Evolutionary conservation across 352 stramenopile genomes (phyloP), one percentile per base, ranked within the genome.

Genomic region (Pelagophyceae sp.): DNA sequence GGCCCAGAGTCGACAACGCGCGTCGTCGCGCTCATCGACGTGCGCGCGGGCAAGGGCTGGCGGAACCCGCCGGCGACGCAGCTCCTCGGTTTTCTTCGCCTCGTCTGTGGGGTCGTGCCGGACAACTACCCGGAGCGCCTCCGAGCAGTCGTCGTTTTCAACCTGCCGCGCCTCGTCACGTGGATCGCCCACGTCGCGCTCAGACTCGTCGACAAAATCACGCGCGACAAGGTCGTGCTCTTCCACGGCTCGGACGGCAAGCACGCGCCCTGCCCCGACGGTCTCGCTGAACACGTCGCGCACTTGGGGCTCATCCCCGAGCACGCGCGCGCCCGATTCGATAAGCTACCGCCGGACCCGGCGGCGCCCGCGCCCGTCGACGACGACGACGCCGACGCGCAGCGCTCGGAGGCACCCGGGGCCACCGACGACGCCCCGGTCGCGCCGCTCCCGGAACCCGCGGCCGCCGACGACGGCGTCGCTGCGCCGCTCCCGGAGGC

Each of bases 221-320:
- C 61, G 61, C 61, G 31, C 3, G 33, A 71, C 61, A 71, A 71
- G 61, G 33, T 71, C 33, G 31, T 71, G 29, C 29, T 71, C 61
- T 25, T 71, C 6, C 5, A 40, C 61, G 54, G 54, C 25, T 63
- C 25, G 2, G 33, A 37, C 19, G 27, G 29, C 61, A 6, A 71
- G 5, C 6, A 6, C 29, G 61, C 61, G 3, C 61, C 61, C 19
- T 35, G 19, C 19, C 61, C 61, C n/a, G 29, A 19, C 1, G 61
- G 2, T 31, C 6, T 45, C 2, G 6, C 1, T 2, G 31, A 40
- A 2, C 29, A 37, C 61, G 25, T 71, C 19, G 3, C 33, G 3
- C 29, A 40, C 61, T 27, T 67, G 11, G 58, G 29, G 5, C 58
- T 67, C 58, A n/a, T 67, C 58, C 58, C 58, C 23, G 58, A 67